Base-by-base conservation (phyloP, 2,329 filamentous ascomycete species). In the Aspergillus pseudonomiae region DNA sequence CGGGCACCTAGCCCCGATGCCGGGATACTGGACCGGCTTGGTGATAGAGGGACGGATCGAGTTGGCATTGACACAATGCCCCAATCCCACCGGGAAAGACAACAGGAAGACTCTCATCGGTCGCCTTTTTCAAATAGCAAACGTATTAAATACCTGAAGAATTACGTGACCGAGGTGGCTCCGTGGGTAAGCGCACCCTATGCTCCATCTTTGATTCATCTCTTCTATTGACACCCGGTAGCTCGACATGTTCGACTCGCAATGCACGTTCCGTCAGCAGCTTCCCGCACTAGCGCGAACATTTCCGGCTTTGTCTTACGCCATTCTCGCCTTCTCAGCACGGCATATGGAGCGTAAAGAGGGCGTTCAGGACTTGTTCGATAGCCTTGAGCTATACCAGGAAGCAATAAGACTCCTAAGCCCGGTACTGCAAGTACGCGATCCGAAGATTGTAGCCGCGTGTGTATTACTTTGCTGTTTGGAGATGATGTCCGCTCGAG, bases 401-500 rank as follows among this genome's bases (percentile, higher is more conserved):
- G 81, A 85, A 68, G 80, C 81, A 9, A 85, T 86, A 59, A 75
- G 81, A 3, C 73, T 82, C 1, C 73, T 87, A 0, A 76, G 82
- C 3, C 83, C 83, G 0, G 70, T 83, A 12, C 74, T 86, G 0
- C 79, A 83, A 12, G 79, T 81, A 3, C 80, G 80, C 1, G 80
- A 80, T 57, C 82, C 82, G 0, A 79, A 82, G 9, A 82, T 85
- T 9, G 81, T 87, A 16, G 83, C 83, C 0, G 81, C 83, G 0
- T 85, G 82, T 59, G 83, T 86, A 2, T 77, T 86, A 4, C 77
- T 86, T 0, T 86, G 84, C 61, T 84, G 84, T 10, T 68, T 86
- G 3, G 85, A 86, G 63, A 86, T 86, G 83, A 77, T 84, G 68
- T 82, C 78, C 45, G 82, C 80, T 69, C 77, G 71, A 7, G 74